Evolutionary conservation across 306 rosid species (phyloP).

Genomic region (Vigna trinervia): DNA sequence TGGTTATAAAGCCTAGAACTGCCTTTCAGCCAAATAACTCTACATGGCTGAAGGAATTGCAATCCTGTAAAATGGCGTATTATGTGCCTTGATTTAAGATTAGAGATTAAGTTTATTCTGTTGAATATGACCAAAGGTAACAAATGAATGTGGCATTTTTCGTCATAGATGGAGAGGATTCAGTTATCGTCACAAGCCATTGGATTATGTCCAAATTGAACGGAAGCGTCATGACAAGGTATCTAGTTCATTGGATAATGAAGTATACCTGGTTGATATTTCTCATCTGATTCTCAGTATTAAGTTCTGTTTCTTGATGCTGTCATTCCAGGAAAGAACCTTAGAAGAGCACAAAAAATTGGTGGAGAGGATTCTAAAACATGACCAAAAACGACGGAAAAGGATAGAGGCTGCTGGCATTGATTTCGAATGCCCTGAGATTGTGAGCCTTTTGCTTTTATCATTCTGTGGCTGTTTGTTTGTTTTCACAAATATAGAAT

Average conservation of each 20-base stretch:
- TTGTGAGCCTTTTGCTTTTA: background rate
- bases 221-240: constrained; percentile 19
- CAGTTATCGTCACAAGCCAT: constrained; percentile 6
- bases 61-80: background rate
- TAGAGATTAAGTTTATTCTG: background rate
- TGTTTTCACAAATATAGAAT: background rate
- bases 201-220: background rate
- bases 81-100: background rate
- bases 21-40: background rate
- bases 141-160: background rate
- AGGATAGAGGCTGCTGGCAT: constrained; percentile 7
- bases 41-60: background rate
- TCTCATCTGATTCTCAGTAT: background rate
- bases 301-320: background rate
- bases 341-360: constrained; percentile 4
- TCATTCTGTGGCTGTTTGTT: background rate
- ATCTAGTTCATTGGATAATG: background rate
- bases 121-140: background rate
- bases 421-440: constrained; percentile 9
- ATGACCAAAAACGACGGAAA: background rate
- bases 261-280: background rate
- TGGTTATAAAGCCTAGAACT: background rate
- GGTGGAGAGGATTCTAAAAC: background rate
- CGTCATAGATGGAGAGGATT: constrained; percentile 6
- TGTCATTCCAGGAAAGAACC: background rate